These are phyloP conservation scores for Anisodus tanguticus DNA, from an alignment of 257 asterid species.

Conservation along the genomic window DNA sequence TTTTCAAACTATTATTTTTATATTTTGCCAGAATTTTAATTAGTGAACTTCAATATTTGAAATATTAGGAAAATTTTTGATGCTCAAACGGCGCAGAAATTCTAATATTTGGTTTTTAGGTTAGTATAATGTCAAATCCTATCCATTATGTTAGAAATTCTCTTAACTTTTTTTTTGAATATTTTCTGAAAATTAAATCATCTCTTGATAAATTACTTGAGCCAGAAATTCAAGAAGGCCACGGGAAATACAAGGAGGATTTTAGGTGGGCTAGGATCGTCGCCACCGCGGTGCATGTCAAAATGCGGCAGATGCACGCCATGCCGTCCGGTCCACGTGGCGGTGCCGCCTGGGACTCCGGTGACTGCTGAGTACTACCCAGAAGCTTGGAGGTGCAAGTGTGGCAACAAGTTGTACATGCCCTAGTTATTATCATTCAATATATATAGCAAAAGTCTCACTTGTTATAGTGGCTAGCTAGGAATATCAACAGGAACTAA, in stretches of 20 bases:
- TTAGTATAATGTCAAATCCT: not conserved
- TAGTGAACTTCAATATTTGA: not conserved
- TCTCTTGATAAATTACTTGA: not conserved
- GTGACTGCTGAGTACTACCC: conserved; percentile 67
- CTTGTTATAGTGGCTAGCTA: not conserved
- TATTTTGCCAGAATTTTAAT: no score
- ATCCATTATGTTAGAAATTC: not conserved
- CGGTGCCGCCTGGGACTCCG: conserved; percentile 63
- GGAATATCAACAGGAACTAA: conserved; percentile 19
- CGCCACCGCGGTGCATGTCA: conserved; percentile 63
- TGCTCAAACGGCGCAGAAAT: no score
- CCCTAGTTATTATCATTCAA: conserved; percentile 37
- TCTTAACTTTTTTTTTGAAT: not conserved
- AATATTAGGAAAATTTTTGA: not conserved
- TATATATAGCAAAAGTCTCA: not conserved
- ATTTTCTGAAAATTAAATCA: no score
- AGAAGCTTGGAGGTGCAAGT: conserved; percentile 70
- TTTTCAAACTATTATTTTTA: no score
- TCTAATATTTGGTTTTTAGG: not conserved
- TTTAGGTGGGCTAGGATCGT: conserved; percentile 60
- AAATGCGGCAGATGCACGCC: conserved; percentile 67
- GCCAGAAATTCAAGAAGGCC: conserved; percentile 31
- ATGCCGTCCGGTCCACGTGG: conserved; percentile 61
- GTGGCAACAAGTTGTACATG: conserved; percentile 59
- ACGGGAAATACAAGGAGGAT: conserved; percentile 46